Base-by-base conservation (phyloP, 805 yeast species). In the Priceomyces carsonii region DNA sequence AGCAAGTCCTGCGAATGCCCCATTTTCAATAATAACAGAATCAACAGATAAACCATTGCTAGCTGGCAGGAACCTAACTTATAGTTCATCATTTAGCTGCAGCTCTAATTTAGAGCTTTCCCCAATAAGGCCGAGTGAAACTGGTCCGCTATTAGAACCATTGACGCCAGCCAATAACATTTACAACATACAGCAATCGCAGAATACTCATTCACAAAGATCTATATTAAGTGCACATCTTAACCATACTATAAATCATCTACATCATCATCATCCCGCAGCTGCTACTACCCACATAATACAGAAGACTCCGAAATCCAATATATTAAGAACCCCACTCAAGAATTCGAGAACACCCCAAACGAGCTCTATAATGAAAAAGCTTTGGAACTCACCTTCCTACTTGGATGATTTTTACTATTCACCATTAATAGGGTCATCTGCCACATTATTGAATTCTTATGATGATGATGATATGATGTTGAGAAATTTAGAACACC, bases 121-220 rank as follows among this genome's bases (percentile, higher is more conserved):
- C 16, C 87, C 87, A 6, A 51, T 78, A 29, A 67, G 77, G 42
- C 63, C 73, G 5, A 67, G 69, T 37, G 82, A 77, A 38, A 75
- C 83, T 3, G 86, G 85, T 1, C 85, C 86, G 5, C 57, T 80
- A 27, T 60, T 80, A 32, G 85, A 79, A 54, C 85, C 87, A 9
- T 56, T 78, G 32, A 77, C 85, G 4, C 85, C 85, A 10, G 75
- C 68, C 4, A 47, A 52, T 35, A 36, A 49, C 33, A 29, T 39
- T 15, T 42, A 42, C 33, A 38, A 43, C 21, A 21, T 38, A 9
- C 35, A 31, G 9, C 40, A 25, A 24, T 33, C 25, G 19, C 33
- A 16, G 16, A 32, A 22, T 16, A 14, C 16, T 21, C 44, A 26
- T 17, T 25, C 18, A 24, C 25, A 30, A 21, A 29, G 26, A 24